phyloP scores from a whole-genome alignment of 2,329 filamentous ascomycete genomes.

The Shiraia sp. region DNA sequence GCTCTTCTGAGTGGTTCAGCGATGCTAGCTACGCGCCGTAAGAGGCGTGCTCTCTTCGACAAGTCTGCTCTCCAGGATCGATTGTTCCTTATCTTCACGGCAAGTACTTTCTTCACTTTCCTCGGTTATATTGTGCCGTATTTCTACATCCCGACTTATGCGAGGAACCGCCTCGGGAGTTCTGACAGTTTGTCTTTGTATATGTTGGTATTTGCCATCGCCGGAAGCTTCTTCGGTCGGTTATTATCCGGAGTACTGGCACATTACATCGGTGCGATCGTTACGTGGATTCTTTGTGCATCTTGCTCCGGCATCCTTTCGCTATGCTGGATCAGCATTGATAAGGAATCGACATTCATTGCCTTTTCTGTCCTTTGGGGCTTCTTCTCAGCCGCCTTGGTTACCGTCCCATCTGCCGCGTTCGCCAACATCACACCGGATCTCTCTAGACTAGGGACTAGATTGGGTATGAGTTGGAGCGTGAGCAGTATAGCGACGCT shows the following conservation, averaged over 20 bases:
- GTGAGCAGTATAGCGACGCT: slow-evolving; percentile 40
- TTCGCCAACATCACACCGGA: slow-evolving; percentile 45
- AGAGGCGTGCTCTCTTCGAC: slow-evolving; percentile 40
- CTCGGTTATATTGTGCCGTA: slow-evolving; percentile 45
- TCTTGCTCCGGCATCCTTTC: slow-evolving; percentile 31
- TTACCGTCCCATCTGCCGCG: slow-evolving; percentile 42
- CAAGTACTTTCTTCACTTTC: slow-evolving; percentile 39
- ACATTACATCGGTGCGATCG: slow-evolving; percentile 37
- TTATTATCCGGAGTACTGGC: slow-evolving; percentile 34
- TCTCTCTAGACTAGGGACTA: slow-evolving; percentile 39
- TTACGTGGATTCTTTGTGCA: slow-evolving; percentile 40
- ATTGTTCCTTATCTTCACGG: slow-evolving; percentile 42
- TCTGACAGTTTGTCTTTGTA: slow-evolving; percentile 35
- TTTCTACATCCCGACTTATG: slow-evolving; percentile 44
- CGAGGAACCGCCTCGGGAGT: slow-evolving; percentile 33
- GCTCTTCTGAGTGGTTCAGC: slow-evolving; percentile 38
- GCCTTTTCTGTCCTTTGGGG: slow-evolving; percentile 44
- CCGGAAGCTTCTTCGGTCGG: slow-evolving; percentile 42
- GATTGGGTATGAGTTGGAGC: slow-evolving; percentile 44
- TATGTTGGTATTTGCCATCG: slow-evolving; percentile 38
- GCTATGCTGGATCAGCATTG: slow-evolving; percentile 39
- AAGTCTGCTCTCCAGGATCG: slow-evolving; percentile 36
- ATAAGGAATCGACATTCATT: slow-evolving; percentile 31
- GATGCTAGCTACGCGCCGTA: slow-evolving; percentile 30
- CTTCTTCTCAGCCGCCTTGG: slow-evolving; percentile 43